Evolutionary conservation across 2,329 filamentous ascomycete genomes (phyloP), one percentile per base, ranked within the genome.

Genomic region (Pseudomassariella vexata): DNA sequence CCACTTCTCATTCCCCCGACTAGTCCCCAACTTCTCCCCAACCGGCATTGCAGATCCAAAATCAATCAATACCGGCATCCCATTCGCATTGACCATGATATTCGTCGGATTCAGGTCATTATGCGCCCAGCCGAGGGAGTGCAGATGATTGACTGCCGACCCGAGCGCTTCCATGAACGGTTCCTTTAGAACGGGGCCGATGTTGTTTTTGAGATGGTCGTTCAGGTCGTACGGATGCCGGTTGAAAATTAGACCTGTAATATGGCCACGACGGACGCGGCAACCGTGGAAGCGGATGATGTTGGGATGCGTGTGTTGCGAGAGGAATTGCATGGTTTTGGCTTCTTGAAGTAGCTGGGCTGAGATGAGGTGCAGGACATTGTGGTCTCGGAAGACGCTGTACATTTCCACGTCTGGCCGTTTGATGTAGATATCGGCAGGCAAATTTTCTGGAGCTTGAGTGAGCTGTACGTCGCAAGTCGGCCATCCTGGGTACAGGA

Each of bases 211-310:
- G 3, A 33, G 30, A 16, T 33, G 12, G 2, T 20, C 6, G 7
- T 33, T 22, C 17, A 51, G 35, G 9, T 41, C 37, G 14, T 37
- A 6, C 9, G 19, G 16, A 18, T 45, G 33, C 3, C 38, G 22
- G 11, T 49, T 46, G 18, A 54, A 40, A 2, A 50, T 38, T n/a
- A 55, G 26, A 11, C 39, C 45, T 2, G 43, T 49, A 29, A 54
- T 48, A 9, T 36, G 34, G 24, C 44, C 48, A 12, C 40, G 40
- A 6, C 41, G 25, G 5, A 52, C 44, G 6, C 34, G 42, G 40
- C 49, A 55, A 22, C 52, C 49, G 24, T 50, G 35, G 31, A 53
- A 54, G 3, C 39, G 10, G 26, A 54, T 29, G 21, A 55, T 47
- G 32, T 48, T 45, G 8, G 48, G 50, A 31, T 56, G 53, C 6